phyloP scores from a whole-genome alignment of 2,329 filamentous ascomycete species.

The Claviceps sp. region DNA sequence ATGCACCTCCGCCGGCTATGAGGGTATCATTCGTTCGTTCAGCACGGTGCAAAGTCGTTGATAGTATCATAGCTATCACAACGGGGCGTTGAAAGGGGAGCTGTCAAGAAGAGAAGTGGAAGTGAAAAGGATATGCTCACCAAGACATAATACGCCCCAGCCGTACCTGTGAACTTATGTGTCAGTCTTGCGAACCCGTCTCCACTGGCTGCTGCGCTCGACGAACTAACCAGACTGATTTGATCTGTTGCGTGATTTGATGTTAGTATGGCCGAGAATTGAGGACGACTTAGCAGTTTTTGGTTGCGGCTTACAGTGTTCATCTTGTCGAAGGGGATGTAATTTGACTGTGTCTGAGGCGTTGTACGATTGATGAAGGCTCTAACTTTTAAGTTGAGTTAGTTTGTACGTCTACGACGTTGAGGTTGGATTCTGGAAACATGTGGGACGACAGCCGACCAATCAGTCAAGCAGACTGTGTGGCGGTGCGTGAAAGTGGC shows the following conservation, averaged over 20 bases:
- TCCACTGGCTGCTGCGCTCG: neutral
- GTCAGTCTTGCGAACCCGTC: neutral
- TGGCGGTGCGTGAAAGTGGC: neutral
- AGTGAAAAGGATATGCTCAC: constrained; percentile 31
- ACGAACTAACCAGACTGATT: constrained; percentile 50
- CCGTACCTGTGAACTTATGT: constrained; percentile 53
- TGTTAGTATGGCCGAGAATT: neutral
- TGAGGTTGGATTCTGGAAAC: no score
- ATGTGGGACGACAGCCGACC: no score
- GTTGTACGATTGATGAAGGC: neutral
- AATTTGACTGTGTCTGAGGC: neutral
- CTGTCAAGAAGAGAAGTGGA: neutral
- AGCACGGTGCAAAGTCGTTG: neutral
- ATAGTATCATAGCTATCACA: no score
- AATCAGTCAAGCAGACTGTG: neutral
- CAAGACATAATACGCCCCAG: constrained; percentile 79
- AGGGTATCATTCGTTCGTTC: neutral
- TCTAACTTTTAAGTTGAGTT: no score
- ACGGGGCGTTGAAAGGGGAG: neutral
- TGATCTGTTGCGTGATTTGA: constrained; percentile 29
- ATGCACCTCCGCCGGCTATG: constrained; percentile 75
- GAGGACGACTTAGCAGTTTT: neutral
- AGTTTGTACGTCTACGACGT: no score
- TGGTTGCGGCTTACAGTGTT: constrained; percentile 35
- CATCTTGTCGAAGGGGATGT: constrained; percentile 23